Base-by-base conservation (phyloP, 2,329 filamentous ascomycete species). In the Camptophora hylomeconis region DNA sequence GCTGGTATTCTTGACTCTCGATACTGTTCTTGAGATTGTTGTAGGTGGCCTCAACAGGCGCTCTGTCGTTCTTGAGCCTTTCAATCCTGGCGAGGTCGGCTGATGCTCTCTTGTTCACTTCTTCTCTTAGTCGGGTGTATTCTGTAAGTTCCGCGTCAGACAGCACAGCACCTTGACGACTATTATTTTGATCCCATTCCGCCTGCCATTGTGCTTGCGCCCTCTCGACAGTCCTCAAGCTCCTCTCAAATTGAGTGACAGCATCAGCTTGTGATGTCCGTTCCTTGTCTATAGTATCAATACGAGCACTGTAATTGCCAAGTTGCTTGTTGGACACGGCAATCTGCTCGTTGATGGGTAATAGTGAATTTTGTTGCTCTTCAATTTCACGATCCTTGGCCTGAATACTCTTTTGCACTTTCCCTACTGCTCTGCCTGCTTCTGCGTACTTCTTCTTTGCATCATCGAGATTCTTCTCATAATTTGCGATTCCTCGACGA, bases 321-420 rank as follows among this genome's bases (percentile, higher is more conserved):
- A 83, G 65, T 38, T 86, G 78, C 38, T 71, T 69, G 9, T 65
- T 73, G 5, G 79, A 80, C 38, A 92, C 76, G 27, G 75, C 69
- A 20, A 98, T 79, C 58, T 95, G 95, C 53, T 94, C 84, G 28
- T 93, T 77, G 35, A 95, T 74, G 0, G 89, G 89, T 5, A 95
- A 74, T 4, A 98, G 67, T 19, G 72, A 75, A 48, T 84, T 92
- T 44, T 86, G 75, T 42, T 80, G 77, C 35, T 89, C 80, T 45
- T 94, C 83, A 13, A 94, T 78, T 23, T 80, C 77, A 48, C 79
- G 83, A 51, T 92, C 82, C 52, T 89, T 92, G 31, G 66, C 64
- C 51, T 81, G 83, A 53, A 95, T 93, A 33, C 70, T 72, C 41
- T 77, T 78, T 52, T 95, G 86, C n/a, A 80, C 71, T 44, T 81